phyloP scores from a whole-genome alignment of 73 alveolate species.

The Breviolum minutum region DNA sequence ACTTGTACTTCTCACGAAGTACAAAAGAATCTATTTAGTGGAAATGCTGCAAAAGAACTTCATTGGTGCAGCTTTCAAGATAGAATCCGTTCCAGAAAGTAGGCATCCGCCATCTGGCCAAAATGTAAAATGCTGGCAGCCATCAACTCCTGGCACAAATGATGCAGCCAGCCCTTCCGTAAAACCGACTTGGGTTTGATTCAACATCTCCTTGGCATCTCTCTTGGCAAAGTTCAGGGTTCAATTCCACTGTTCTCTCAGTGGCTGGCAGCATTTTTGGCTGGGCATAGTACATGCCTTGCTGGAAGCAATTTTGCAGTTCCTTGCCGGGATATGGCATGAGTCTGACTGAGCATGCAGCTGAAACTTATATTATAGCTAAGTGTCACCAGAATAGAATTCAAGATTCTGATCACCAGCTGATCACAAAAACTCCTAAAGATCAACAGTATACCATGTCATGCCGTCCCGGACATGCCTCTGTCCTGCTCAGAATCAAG shows the following conservation, averaged over 20 bases:
- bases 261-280: not conserved
- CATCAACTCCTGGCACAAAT: slow-evolving; percentile 7
- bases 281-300: slow-evolving; percentile 26
- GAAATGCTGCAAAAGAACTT: not conserved
- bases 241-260: slow-evolving; percentile 12
- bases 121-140: slow-evolving; percentile 62
- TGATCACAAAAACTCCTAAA: not conserved
- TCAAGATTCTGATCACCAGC: not conserved
- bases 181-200: too few relatives aligned
- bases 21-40: not conserved
- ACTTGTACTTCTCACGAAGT: not conserved
- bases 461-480: not conserved
- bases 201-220: slow-evolving; percentile 29
- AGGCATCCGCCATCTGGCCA: slow-evolving; percentile 92
- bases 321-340: not conserved
- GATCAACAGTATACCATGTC: not conserved
- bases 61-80: slow-evolving; percentile 31
- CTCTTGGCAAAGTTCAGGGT: slow-evolving; percentile 23
- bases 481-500: slow-evolving; percentile 35
- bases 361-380: not conserved
- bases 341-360: not conserved
- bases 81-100: not conserved
- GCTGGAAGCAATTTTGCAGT: not conserved
- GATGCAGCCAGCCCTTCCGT: not conserved
- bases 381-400: not conserved